Evolutionary conservation across 306 rosid genomes (phyloP).

Genomic region (Vigna unguiculata): DNA sequence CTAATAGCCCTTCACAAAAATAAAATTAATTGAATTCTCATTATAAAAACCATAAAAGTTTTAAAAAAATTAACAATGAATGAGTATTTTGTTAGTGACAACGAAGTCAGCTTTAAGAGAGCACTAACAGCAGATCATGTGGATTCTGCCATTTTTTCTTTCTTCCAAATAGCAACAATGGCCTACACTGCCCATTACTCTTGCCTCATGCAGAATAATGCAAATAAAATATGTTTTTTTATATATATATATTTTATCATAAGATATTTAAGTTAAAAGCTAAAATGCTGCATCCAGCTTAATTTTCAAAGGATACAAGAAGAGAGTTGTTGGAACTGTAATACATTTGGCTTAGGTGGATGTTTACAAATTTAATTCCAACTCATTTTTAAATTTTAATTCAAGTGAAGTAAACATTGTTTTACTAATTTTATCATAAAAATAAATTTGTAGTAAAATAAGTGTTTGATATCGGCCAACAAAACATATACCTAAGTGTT

Average conservation of each 20-base stretch:
- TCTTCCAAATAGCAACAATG: slow-evolving; percentile 35
- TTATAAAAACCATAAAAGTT: no score
- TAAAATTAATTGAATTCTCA: neutral
- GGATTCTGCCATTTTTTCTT: slow-evolving; percentile 28
- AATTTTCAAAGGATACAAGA: neutral
- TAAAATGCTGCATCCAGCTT: no score
- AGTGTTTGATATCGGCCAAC: no score
- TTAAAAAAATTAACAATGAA: neutral
- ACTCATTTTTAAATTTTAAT: no score
- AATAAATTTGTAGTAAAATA: no score
- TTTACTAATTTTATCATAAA: no score
- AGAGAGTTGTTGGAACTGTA: no score
- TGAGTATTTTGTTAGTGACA: slow-evolving; percentile 9
- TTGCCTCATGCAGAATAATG: slow-evolving; percentile 32
- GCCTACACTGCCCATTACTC: slow-evolving; percentile 40
- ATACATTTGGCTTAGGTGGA: no score
- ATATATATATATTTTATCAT: neutral
- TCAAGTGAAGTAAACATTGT: no score
- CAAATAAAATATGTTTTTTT: slow-evolving; percentile 9
- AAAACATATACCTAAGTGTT: no score
- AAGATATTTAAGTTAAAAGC: neutral
- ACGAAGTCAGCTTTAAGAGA: slow-evolving; percentile 29
- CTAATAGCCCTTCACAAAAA: neutral
- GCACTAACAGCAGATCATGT: slow-evolving; percentile 29
- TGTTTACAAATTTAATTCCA: no score